Evolutionary conservation across 345 rosid species (phyloP).

Genomic region (Eucalyptus virginea): DNA sequence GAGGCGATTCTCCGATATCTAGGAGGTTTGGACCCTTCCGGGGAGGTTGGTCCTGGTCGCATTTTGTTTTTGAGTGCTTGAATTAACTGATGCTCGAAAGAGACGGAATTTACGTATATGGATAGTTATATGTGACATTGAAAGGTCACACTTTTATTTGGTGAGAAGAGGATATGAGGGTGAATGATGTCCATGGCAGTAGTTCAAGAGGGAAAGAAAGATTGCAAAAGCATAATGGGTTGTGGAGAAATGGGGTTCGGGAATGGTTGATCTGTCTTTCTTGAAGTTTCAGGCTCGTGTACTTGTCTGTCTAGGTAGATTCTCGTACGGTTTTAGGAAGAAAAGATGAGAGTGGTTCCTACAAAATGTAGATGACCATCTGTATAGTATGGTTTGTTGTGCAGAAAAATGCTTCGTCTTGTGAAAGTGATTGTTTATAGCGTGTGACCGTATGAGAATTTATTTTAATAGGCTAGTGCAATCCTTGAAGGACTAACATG

Average conservation of each 20-base stretch:
- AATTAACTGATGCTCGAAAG: background rate
- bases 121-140: background rate
- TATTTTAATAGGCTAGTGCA: background rate
- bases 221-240: background rate
- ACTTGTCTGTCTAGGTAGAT: background rate
- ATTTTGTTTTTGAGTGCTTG: background rate
- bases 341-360: background rate
- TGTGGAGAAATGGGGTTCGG: background rate
- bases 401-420: background rate
- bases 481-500: background rate
- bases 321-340: background rate
- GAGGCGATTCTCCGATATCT: conserved; percentile 71
- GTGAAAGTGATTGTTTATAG: background rate
- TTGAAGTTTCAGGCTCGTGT: background rate
- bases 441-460: background rate
- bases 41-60: conserved; percentile 59
- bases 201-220: background rate
- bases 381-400: background rate
- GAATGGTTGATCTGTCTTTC: background rate
- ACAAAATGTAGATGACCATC: background rate
- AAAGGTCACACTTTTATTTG: background rate
- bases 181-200: background rate
- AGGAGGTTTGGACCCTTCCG: conserved; percentile 55
- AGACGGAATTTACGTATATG: background rate
- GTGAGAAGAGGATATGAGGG: background rate